Evolutionary conservation across 2,329 filamentous ascomycete species (phyloP).

Genomic region (Aspergillus niger): DNA sequence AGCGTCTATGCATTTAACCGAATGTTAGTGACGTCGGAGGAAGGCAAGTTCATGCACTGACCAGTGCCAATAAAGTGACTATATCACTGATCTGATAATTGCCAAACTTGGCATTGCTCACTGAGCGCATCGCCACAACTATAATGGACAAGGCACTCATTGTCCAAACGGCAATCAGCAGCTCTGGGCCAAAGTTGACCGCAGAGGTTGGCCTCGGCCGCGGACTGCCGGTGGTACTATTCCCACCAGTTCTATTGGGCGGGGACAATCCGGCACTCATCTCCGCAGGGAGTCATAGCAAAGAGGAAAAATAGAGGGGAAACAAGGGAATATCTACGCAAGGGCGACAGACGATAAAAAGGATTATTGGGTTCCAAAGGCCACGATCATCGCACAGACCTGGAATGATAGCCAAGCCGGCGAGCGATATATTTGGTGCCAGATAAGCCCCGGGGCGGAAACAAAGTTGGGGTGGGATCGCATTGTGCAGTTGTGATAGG

Average conservation of each 20-base stretch:
- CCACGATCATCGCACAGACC: background rate
- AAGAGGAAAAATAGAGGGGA: no score
- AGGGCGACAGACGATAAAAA: background rate
- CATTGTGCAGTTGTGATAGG: background rate
- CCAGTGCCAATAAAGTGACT: background rate
- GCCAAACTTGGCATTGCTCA: constrained; percentile 1
- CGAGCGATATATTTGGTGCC: background rate
- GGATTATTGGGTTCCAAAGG: background rate
- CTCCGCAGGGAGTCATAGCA: background rate
- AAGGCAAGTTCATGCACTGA: background rate
- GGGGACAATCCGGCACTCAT: background rate
- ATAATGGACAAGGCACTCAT: constrained; percentile 3
- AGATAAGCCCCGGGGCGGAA: background rate
- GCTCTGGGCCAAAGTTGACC: background rate
- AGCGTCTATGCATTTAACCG: background rate
- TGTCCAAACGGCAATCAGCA: background rate
- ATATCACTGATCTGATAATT: constrained; percentile 2
- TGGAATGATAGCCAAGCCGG: background rate
- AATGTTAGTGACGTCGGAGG: background rate
- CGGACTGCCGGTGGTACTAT: background rate
- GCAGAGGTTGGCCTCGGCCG: background rate
- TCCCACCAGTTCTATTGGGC: background rate
- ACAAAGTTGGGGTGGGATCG: background rate
- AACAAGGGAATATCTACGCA: background rate
- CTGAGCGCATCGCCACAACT: background rate